These are phyloP conservation scores for Aethionema arabicum DNA, from an alignment of 345 rosid genomes.

Conservation along the genomic window DNA sequence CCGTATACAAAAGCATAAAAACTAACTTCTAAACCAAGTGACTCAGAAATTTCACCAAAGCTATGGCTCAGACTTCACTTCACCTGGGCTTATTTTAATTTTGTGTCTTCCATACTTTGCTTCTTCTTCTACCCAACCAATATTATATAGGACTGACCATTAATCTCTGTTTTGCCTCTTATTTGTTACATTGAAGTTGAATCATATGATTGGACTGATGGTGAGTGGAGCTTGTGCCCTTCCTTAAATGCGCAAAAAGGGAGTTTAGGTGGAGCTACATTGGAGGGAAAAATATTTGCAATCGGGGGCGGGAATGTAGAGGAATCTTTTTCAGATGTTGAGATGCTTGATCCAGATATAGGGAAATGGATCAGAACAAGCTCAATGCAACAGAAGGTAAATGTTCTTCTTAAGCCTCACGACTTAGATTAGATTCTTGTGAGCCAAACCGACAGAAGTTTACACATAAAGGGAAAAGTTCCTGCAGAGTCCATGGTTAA, in stretches of 20 bases:
- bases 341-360: conserved; percentile 73
- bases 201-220: conserved; percentile 53
- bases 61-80: conserved; percentile 5
- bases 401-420: conserved; percentile 16
- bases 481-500: conserved; percentile 3
- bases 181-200: conserved; percentile 49
- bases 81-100: conserved; percentile 8
- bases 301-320: conserved; percentile 69
- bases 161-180: conserved; percentile 23
- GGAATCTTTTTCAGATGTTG: conserved; percentile 62
- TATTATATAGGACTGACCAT: conserved; percentile 7
- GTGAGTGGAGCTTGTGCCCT: conserved; percentile 58
- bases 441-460: neutral
- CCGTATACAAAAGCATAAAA: conserved; percentile 7
- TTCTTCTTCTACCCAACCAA: conserved; percentile 13
- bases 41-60: neutral
- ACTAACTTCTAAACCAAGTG: conserved; percentile 12
- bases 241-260: conserved; percentile 54
- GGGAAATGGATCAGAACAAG: conserved; percentile 64
- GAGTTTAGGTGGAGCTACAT: conserved; percentile 60
- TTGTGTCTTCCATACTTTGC: neutral
- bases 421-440: conserved; percentile 15
- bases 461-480: conserved; percentile 17
- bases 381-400: conserved; percentile 72
- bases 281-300: conserved; percentile 56